These are phyloP conservation scores for Sporobolomyces phaffii DNA, from an alignment of 768 basidiomycete species.

Conservation along the genomic window DNA sequence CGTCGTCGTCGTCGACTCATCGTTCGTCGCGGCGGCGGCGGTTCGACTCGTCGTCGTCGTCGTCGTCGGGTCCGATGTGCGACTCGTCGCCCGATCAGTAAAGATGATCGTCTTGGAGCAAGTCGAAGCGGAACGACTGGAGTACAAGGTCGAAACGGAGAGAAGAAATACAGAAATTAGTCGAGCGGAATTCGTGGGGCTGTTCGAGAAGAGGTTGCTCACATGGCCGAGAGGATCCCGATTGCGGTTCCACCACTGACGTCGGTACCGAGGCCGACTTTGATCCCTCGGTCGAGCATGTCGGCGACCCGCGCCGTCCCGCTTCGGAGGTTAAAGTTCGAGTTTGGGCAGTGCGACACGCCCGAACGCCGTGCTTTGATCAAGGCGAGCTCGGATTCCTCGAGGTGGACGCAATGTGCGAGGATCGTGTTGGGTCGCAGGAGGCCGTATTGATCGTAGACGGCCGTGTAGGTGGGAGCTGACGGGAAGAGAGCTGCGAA, in stretches of 20 bases:
- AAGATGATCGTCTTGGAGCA: slow-evolving; percentile 70
- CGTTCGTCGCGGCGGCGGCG: not conserved
- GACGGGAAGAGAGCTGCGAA: slow-evolving; percentile 58
- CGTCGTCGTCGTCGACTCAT: not conserved
- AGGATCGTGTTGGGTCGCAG: slow-evolving; percentile 74
- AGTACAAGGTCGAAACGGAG: no score
- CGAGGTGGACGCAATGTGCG: slow-evolving; percentile 78
- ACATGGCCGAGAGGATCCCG: slow-evolving; percentile 67
- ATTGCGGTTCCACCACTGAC: slow-evolving; percentile 76
- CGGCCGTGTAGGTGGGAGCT: slow-evolving; percentile 62
- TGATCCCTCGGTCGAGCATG: slow-evolving; percentile 76
- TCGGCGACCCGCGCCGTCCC: slow-evolving; percentile 73
- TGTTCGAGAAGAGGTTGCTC: not conserved
- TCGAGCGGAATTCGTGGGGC: no score
- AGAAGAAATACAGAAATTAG: slow-evolving; percentile 11
- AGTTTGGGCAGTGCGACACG: slow-evolving; percentile 78
- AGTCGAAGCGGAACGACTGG: slow-evolving; percentile 62
- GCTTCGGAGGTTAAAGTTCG: slow-evolving; percentile 79
- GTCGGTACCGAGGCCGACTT: slow-evolving; percentile 85
- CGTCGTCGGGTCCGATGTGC: not conserved
- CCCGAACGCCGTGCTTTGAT: slow-evolving; percentile 64
- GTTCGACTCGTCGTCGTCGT: not conserved
- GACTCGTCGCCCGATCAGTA: slow-evolving; percentile 43
- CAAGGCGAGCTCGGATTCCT: slow-evolving; percentile 64
- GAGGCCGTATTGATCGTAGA: slow-evolving; percentile 74